Conservation (phyloP, 2,329 filamentous ascomycete species). For the Colletotrichum agaves region DNA sequence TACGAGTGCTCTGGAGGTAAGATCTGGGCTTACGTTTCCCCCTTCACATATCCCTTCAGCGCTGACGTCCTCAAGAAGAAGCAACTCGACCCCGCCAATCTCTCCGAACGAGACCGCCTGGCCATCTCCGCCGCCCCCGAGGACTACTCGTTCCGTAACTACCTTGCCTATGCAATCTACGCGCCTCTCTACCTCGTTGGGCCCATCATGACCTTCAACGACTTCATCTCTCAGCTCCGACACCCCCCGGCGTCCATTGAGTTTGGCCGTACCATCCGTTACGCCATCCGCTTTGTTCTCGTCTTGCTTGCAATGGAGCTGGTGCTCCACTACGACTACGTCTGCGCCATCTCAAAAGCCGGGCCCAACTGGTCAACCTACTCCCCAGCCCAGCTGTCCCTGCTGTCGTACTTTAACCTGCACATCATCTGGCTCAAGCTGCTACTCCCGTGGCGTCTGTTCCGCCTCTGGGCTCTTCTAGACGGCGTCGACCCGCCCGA, state of each 20-base stretch:
- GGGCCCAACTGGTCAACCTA: conserved; percentile 84
- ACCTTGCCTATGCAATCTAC: conserved; percentile 89
- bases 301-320: conserved; percentile 90
- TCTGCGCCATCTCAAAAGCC: conserved; percentile 88
- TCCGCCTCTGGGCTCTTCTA: conserved; percentile 92
- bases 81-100: conserved; percentile 85
- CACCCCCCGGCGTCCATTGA: conserved; percentile 79
- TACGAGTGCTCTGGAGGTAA: conserved; percentile 83
- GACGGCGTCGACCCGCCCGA: conserved; percentile 96
- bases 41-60: conserved; percentile 21
- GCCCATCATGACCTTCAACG: conserved; percentile 97
- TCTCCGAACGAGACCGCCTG: conserved; percentile 91
- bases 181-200: conserved; percentile 93
- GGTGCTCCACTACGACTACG: conserved; percentile 90
- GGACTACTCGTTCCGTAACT: conserved; percentile 86
- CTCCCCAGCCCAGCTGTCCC: conserved; percentile 85
- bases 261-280: conserved; percentile 76
- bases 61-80: conserved; percentile 92
- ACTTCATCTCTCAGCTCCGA: conserved; percentile 89
- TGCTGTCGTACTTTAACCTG: conserved; percentile 95
- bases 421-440: conserved; percentile 98
- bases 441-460: conserved; percentile 96
- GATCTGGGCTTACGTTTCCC: conserved; percentile 40
- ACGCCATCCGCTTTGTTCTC: conserved; percentile 84
- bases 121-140: conserved; percentile 74